Percentiles rank a stretch among this genome's conserved stretches.
These are phyloP conservation scores for Rhodotorula mucilaginosa DNA, from an alignment of 1,284 basidiomycete genomes.

Conservation along the genomic window DNA sequence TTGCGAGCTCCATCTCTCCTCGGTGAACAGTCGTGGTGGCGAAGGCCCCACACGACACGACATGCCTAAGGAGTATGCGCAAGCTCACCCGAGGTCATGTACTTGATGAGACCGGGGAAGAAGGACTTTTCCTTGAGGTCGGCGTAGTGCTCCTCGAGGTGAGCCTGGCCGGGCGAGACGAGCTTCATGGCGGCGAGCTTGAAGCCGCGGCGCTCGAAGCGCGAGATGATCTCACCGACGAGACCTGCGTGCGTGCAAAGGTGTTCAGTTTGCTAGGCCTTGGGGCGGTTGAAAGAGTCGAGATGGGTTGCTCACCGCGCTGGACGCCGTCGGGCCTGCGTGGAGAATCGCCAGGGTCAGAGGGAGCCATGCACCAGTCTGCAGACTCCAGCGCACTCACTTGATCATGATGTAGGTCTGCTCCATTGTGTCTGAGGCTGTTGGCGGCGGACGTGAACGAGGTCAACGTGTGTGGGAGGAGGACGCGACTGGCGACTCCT, in stretches of 20 bases:
- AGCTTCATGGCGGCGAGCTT: slow-evolving; percentile 75
- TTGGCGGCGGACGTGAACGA: no score
- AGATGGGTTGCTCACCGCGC: slow-evolving; percentile 53
- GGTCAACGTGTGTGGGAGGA: background rate
- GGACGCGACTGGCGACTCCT: background rate
- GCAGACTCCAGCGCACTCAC: slow-evolving; percentile 39
- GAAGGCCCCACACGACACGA: no score
- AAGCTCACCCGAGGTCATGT: slow-evolving; percentile 54
- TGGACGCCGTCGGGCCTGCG: slow-evolving; percentile 92
- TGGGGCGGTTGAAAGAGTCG: background rate
- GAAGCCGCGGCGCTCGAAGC: slow-evolving; percentile 94
- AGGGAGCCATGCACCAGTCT: background rate
- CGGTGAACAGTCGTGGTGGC: no score
- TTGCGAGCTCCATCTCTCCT: no score
- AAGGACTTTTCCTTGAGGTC: slow-evolving; percentile 87
- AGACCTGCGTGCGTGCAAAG: slow-evolving; percentile 55
- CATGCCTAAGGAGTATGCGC: no score
- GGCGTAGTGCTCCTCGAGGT: slow-evolving; percentile 90
- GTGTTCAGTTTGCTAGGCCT: background rate
- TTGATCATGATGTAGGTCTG: slow-evolving; percentile 59
- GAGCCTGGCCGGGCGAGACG: slow-evolving; percentile 52
- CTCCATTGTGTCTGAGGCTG: slow-evolving; percentile 41
- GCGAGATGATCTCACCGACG: slow-evolving; percentile 68
- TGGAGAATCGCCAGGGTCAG: slow-evolving; percentile 12
- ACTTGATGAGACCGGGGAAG: slow-evolving; percentile 89